These are phyloP conservation scores for Coemansia sp. DNA, from an alignment of 192 early-diverging fungal species.

Conservation along the genomic window DNA sequence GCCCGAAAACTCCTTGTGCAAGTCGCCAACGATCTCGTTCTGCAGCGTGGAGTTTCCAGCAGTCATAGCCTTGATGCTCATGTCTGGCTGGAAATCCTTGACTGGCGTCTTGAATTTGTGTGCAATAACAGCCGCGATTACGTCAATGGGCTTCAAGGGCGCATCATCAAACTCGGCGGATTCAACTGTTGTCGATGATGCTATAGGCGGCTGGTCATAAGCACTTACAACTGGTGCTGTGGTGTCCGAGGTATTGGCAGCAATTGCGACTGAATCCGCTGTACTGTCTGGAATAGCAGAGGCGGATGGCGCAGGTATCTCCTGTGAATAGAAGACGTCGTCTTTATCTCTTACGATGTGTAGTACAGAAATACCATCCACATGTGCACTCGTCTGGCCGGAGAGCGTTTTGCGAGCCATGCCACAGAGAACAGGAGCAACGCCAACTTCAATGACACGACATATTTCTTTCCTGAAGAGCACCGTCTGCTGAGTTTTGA, in stretches of 20 bases:
- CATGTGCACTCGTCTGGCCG: background rate
- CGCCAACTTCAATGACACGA: slow-evolving; percentile 62
- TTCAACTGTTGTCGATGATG: background rate
- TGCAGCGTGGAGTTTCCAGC: slow-evolving; percentile 95
- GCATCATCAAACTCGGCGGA: slow-evolving; percentile 57
- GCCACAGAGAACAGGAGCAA: slow-evolving; percentile 76
- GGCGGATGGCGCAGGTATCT: background rate
- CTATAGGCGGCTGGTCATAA: background rate
- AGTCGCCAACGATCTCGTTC: slow-evolving; percentile 94
- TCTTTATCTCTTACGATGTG: slow-evolving; percentile 23
- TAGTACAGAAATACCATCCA: background rate
- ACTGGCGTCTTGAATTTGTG: slow-evolving; percentile 88
- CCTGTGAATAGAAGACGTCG: slow-evolving; percentile 10
- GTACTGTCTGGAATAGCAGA: background rate
- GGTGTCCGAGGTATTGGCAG: background rate
- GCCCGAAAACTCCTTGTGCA: slow-evolving; percentile 80
- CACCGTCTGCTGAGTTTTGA: slow-evolving; percentile 85
- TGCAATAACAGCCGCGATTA: slow-evolving; percentile 76
- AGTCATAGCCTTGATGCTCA: slow-evolving; percentile 78
- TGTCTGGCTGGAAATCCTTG: slow-evolving; percentile 63
- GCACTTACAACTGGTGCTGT: background rate
- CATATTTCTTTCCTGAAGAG: slow-evolving; percentile 75
- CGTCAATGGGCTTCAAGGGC: slow-evolving; percentile 73
- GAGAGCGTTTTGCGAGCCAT: background rate
- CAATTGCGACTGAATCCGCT: slow-evolving; percentile 44